Percentiles rank a stretch among this genome's conserved stretches.
Evolutionary conservation across 805 yeast species (phyloP).

Genomic region (Saccharomycopsis babjevae): DNA sequence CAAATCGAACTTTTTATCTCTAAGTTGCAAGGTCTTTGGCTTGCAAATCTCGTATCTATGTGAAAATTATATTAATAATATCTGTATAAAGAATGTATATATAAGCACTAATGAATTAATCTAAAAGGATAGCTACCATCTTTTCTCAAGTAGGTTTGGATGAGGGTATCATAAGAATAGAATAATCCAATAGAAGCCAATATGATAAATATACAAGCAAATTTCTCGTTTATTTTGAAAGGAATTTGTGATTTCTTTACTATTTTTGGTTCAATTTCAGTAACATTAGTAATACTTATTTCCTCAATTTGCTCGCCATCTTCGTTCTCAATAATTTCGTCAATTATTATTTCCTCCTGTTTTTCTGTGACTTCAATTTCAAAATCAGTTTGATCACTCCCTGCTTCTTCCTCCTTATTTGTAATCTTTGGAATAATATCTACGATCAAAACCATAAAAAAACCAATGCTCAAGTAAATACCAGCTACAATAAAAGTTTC

Average conservation of each 20-base stretch:
- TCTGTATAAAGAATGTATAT: neutral
- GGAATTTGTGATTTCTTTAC: neutral
- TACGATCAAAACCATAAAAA: conserved; percentile 32
- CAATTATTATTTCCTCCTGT: neutral
- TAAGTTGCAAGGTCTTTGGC: too few species aligned
- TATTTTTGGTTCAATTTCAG: conserved; percentile 1
- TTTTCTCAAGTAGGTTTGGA: conserved; percentile 36
- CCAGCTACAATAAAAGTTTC: conserved; percentile 47
- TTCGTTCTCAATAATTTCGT: neutral
- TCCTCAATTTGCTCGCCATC: neutral
- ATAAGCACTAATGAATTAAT: conserved; percentile 1
- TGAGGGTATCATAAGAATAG: conserved; percentile 30
- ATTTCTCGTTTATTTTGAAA: conserved; percentile 5
- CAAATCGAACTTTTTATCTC: too few species aligned
- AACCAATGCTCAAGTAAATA: conserved; percentile 40
- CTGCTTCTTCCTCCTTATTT: neutral
- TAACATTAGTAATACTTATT: neutral
- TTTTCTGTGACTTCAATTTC: neutral
- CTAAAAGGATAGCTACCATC: conserved; percentile 40
- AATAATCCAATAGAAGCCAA: conserved; percentile 27
- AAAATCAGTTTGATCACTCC: neutral
- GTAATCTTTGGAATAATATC: conserved; percentile 16
- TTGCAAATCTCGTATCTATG: neutral
- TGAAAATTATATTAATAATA: neutral
- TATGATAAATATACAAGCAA: conserved; percentile 16